Percentiles rank a stretch among this genome's conserved stretches.
Evolutionary conservation across 768 basidiomycete species (phyloP).

Genomic region (Chlorophyllum brunneum): DNA sequence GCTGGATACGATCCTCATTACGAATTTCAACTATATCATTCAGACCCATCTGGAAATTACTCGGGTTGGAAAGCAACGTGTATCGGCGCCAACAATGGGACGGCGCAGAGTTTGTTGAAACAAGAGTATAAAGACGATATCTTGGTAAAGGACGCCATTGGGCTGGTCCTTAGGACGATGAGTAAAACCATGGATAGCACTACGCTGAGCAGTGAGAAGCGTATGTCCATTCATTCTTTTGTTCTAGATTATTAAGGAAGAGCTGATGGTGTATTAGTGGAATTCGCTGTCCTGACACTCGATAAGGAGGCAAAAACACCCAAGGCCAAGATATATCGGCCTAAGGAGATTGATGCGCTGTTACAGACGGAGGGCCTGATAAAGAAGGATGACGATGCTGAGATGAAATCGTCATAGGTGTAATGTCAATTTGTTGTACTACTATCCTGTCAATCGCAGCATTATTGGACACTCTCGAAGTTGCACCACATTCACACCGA

Average conservation of each 20-base stretch:
- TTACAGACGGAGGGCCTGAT: conserved; percentile 75
- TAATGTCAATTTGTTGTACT: conserved; percentile 21
- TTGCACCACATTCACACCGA: too few species aligned
- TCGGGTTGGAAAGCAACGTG: conserved; percentile 98
- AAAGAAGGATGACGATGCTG: conserved; percentile 83
- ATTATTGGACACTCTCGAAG: too few species aligned
- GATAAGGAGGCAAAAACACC: conserved; percentile 75
- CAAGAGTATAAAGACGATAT: conserved; percentile 99
- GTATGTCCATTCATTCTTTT: conserved; percentile 43
- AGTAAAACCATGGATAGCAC: conserved; percentile 99
- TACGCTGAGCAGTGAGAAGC: conserved; percentile 91
- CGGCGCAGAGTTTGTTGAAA: conserved; percentile 91
- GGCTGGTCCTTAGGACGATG: conserved; percentile 91
- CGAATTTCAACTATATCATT: conserved; percentile 96
- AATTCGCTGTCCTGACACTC: conserved; percentile 91
- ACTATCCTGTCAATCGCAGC: conserved; percentile 58
- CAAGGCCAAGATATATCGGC: conserved; percentile 87
- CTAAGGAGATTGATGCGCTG: conserved; percentile 83
- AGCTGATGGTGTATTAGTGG: conserved; percentile 74
- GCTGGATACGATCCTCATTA: conserved; percentile 97
- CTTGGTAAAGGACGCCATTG: conserved; percentile 84
- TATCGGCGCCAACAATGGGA: conserved; percentile 97
- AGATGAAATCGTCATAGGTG: conserved; percentile 57
- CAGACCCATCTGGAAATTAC: conserved; percentile 98
- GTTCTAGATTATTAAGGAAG: conserved; percentile 7